These are phyloP conservation scores for Sutorius australiensis DNA, from an alignment of 768 basidiomycete species.

Conservation along the genomic window DNA sequence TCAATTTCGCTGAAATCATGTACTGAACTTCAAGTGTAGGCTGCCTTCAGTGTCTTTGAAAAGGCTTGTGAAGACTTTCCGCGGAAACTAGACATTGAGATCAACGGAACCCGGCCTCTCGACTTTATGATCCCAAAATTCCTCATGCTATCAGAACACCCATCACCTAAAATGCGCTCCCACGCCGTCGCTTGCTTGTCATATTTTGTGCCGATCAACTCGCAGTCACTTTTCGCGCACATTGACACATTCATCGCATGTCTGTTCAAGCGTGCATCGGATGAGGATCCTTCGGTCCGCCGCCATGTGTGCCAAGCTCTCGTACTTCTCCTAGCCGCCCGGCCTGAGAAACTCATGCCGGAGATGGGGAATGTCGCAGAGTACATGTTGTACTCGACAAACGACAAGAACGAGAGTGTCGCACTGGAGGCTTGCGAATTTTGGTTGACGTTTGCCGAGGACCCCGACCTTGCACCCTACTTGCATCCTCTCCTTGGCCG, in stretches of 20 bases:
- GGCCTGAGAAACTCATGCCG: conserved; percentile 95
- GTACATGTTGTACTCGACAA: conserved; percentile 98
- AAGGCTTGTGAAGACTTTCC: conserved; percentile 98
- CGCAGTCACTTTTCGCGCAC: conserved; percentile 83
- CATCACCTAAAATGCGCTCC: conserved; percentile 83
- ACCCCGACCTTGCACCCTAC: conserved; percentile 79
- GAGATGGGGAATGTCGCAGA: conserved; percentile 94
- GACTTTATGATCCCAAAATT: conserved; percentile 98
- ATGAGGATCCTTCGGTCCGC: conserved; percentile 90
- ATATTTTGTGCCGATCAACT: conserved; percentile 85
- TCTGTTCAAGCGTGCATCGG: conserved; percentile 92
- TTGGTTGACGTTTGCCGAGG: conserved; percentile 98
- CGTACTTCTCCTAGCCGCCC: conserved; percentile 85
- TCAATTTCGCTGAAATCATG: background rate
- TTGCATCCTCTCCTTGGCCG: conserved; percentile 85
- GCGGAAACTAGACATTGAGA: conserved; percentile 89
- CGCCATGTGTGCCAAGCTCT: conserved; percentile 95
- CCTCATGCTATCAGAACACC: conserved; percentile 81
- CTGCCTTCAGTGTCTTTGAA: conserved; percentile 89
- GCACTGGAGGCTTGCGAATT: conserved; percentile 99
- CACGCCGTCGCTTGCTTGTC: conserved; percentile 93
- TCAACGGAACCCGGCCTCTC: conserved; percentile 88
- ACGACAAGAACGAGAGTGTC: conserved; percentile 95
- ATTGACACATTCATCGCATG: conserved; percentile 92
- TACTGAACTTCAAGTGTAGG: conserved; percentile 42